phyloP scores from a whole-genome alignment of 2,329 filamentous ascomycete genomes.

The Ilyonectria sp. region DNA sequence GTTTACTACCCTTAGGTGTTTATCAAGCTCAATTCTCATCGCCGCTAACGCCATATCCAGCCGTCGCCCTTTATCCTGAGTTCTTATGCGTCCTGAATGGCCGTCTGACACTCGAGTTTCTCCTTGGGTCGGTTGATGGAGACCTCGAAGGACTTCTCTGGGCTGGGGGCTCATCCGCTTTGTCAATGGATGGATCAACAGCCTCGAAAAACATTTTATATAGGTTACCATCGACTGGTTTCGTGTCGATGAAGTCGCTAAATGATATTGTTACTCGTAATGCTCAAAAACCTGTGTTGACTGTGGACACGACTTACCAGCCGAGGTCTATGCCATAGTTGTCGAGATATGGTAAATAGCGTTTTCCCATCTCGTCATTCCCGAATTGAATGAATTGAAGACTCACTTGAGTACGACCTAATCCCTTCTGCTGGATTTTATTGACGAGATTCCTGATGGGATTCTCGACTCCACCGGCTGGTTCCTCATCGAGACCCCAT shows the following conservation, averaged over 20 bases:
- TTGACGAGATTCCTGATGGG: slow-evolving; percentile 25
- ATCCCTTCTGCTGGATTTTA: neutral
- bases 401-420: slow-evolving; percentile 23
- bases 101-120: too few relatives aligned
- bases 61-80: too few relatives aligned
- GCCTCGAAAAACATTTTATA: slow-evolving; percentile 25
- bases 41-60: too few relatives aligned
- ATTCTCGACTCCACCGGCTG: slow-evolving; percentile 25
- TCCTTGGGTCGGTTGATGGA: too few relatives aligned
- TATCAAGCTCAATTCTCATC: too few relatives aligned
- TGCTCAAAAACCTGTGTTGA: neutral
- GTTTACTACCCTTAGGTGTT: too few relatives aligned
- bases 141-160: neutral
- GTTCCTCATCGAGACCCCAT: neutral
- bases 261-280: neutral
- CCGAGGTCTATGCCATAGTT: neutral
- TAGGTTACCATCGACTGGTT: slow-evolving; percentile 26
- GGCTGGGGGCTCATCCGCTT: neutral
- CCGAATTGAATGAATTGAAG: slow-evolving; percentile 33
- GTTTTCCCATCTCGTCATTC: slow-evolving; percentile 23
- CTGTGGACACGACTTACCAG: slow-evolving; percentile 18
- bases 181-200: slow-evolving; percentile 7
- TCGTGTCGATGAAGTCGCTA: slow-evolving; percentile 34
- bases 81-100: too few relatives aligned
- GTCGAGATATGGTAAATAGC: slow-evolving; percentile 23